Evolutionary conservation across 257 asterid species (phyloP), one percentile per base, ranked within the genome.

Genomic region (Asclepias syriaca): DNA sequence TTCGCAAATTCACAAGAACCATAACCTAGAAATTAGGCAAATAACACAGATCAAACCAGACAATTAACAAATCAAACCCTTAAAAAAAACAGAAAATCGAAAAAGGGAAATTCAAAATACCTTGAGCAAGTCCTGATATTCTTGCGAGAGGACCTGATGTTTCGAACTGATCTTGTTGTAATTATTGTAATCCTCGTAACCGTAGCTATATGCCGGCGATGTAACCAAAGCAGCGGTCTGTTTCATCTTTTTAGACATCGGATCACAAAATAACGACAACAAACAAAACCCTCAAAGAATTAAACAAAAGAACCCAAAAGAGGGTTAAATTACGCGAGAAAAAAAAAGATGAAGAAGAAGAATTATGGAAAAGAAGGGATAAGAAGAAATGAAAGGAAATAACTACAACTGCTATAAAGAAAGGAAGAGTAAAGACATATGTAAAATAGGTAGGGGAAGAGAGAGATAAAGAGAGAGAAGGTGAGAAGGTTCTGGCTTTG

Each of bases 201-300:
- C 72, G 37, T 75, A 86, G 69, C 67, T 78, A 65, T 77, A 61
- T 16, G 81, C 66, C n/a, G 39, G 59, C 3, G 61, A 57, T 27
- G 83, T 73, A 24, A 72, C 90, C 65, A 75, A 21, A 73, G 76
- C 80, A 72, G 72, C 78, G 5, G 39, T 34, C 82, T 82, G 85
- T 71, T 84, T 85, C 84, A 81, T 71, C 92, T 78, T 91, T 85
- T 76, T 87, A 45, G 92, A 81, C 97, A 89, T 91, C 80, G 77
- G 90, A 87, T 90, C 88, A 40, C 61, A 43, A 6, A 43, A 43
- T 0, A 43, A 6, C 7, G 6, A 6, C 9, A 43, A 43, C 48
- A 71, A 55, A 49, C 65, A 24, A 77, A 57, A 48, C 34, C 68
- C 48, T 39, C 11, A 65, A 72, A 75, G 74, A 77, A 84, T 77